Base-by-base conservation (phyloP, 2,329 filamentous ascomycete genomes). In the Cercospora brassicicola region DNA sequence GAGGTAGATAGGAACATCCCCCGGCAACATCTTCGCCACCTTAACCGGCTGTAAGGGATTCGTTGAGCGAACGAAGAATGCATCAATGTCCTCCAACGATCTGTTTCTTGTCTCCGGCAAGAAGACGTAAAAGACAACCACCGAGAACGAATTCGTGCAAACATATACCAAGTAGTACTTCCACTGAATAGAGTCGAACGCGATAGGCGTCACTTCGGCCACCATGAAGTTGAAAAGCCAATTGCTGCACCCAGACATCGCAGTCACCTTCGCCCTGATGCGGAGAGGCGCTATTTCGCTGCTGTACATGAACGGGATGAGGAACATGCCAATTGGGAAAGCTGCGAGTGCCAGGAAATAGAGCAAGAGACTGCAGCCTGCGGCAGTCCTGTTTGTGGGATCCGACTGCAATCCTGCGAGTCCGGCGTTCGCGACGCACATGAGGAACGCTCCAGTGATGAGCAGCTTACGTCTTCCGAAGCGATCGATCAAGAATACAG, bases 141-240 rank as follows among this genome's bases (percentile, higher is more conserved):
- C 82, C 73, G 87, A 87, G 65, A 84, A 78, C 69, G 84, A 82
- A 76, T 89, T 89, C 76, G 89, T 88, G 55, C 73, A 74, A 0
- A 88, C 87, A 73, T 89, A 91, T 69, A 90, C 73, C 18, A 74
- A 18, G 30, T 75, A 74, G 62, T 75, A 75, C 64, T 69, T 73
- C 70, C 72, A 75, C 0, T 42, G 45, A 39, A 90, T 89, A 66
- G 79, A 85, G 66, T 83, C 78, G 70, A 89, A 87, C 1, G 86
- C 82, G 1, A 88, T 80, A 0, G 87, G 87, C 0, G 87, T 88
- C 65, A 78, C 68, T 59, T 76, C 72, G 1, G 73, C 74, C 15
- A 74, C 67, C 13, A 75, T 56, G 56, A 76, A 77, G 26, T 89
- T 89, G 77, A 88, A 89, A 55, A 88, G 84, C 86, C 86, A 88